Evolutionary conservation across 306 rosid species (phyloP), one percentile per base, ranked within the genome.

Genomic region (Elaeagnus macrophylla): DNA sequence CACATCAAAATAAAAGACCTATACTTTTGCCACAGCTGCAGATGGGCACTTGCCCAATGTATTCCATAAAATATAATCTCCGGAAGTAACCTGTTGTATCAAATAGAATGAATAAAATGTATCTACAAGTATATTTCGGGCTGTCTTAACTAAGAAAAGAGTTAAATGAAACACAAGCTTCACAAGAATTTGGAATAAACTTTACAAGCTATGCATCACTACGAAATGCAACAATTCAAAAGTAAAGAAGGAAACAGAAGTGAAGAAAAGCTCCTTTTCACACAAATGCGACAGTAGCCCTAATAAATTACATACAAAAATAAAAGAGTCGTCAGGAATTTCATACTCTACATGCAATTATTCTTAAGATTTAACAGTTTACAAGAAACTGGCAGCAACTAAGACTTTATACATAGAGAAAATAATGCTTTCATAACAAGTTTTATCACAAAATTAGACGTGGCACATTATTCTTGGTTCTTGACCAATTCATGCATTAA

Each of bases 61-160:
- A 69, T 91, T 91, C 99, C 99, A 87, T 78, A 91, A 60, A 61
- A 87, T 91, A 63, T 87, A 91, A 53, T 87, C 95, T 59, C 96
- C 96, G 20, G 87, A 73, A 43, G 80, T 80, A 63, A 79, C 82
- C 95, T 91, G 81, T 52, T 61, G 25, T 36, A 5, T 15, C 46
- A 39, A 49, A 40, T 47, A 56, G 35, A 42, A 10, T 40, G 17
- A 48, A 15, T 15, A 49, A 32, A 37, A 47, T 42, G 46, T 49
- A 41, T 20, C 16, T 54, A 32, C n/a, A 37, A 51, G 51, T 9
- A 46, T 25, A 19, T 6, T 37, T 10, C 37, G 17, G 11, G 19
- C 50, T 45, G 25, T 45, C 6, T 57, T 25, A 2, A 25, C 32
- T 25, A 25, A 25, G 4, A 5, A 25, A 46, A 12, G 16, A 10